Base-by-base conservation (phyloP, 768 basidiomycete genomes). In the Podaxis pistillaris region DNA sequence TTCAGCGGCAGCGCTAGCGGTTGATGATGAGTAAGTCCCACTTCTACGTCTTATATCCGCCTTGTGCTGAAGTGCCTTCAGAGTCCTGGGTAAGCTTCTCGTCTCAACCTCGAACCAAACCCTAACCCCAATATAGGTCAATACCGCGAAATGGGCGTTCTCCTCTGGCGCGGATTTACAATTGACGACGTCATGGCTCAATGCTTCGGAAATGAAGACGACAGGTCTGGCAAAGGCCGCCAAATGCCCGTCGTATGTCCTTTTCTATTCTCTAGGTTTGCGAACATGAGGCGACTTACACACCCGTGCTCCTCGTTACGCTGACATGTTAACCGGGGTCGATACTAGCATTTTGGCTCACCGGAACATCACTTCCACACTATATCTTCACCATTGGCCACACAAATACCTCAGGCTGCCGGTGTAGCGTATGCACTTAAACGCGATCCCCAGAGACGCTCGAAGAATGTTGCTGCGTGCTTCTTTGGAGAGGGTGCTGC, bases 401-500 rank as follows among this genome's bases (percentile, higher is more conserved):
- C 96, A 0, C 95, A 98, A 75, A 93, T 97, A 67, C 94, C 93
- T 6, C 94, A 96, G 74, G 96, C 94, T 24, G 94, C 95, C 0
- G 96, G 95, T 15, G 93, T 96, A 5, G 95, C 85, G 0, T 96
- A 92, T 70, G 94, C 96, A 0, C 80, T 98, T 60, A 88, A 88
- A 68, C 87, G 94, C 3, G 88, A 90, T 49, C 88, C 89, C 0
- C 76, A 74, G 52, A 86, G 89, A 38, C 82, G 86, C 33, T 81
- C 82, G 51, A 86, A 84, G 57, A 89, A 88, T 60, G 87, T 94
- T 54, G 94, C 95, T 0, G 90, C 87, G 9, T 93, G 93, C 56
- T 97, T 87, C 74, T 96, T 96, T 65, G 95, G 95, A 24, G 96
- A 98, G 75, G 95, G 94, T 64, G 93, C 94, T 7, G 93, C 94